phyloP scores from a whole-genome alignment of 2,329 filamentous ascomycete species.

The Aspergillus alliaceus region DNA sequence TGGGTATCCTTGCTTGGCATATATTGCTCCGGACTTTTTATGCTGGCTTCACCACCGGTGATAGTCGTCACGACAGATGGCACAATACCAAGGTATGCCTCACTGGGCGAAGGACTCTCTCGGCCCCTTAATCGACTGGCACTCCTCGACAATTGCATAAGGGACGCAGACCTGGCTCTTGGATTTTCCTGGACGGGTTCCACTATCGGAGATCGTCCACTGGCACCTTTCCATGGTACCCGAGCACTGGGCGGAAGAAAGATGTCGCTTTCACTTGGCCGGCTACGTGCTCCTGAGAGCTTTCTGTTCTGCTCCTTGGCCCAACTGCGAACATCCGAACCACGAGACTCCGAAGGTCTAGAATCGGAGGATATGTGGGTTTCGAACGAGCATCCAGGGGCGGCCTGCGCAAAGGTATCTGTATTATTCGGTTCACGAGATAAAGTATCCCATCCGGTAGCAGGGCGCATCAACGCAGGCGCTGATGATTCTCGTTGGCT shows the following conservation, averaged over 20 bases:
- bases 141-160: constrained; percentile 36
- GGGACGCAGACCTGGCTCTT: constrained; percentile 56
- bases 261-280: constrained; percentile 37
- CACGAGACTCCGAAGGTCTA: constrained; percentile 27
- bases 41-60: constrained; percentile 25
- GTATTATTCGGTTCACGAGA: constrained; percentile 62
- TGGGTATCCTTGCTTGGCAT: constrained; percentile 33
- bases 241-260: constrained; percentile 44
- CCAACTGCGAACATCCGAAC: constrained; percentile 31
- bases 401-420: constrained; percentile 58
- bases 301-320: constrained; percentile 41
- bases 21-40: constrained; percentile 9
- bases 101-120: constrained; percentile 31
- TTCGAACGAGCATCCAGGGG: constrained; percentile 47
- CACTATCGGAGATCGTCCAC: constrained; percentile 65
- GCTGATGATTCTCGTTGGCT: neutral
- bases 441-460: constrained; percentile 61
- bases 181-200: constrained; percentile 64
- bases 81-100: constrained; percentile 24
- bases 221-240: constrained; percentile 69
- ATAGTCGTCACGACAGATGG: constrained; percentile 36
- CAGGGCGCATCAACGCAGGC: neutral
- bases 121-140: constrained; percentile 25
- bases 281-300: constrained; percentile 30
- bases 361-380: constrained; percentile 17